Evolutionary conservation across 1,139 yeast genomes (phyloP).

Genomic region (Kurtzmaniella natalensis): DNA sequence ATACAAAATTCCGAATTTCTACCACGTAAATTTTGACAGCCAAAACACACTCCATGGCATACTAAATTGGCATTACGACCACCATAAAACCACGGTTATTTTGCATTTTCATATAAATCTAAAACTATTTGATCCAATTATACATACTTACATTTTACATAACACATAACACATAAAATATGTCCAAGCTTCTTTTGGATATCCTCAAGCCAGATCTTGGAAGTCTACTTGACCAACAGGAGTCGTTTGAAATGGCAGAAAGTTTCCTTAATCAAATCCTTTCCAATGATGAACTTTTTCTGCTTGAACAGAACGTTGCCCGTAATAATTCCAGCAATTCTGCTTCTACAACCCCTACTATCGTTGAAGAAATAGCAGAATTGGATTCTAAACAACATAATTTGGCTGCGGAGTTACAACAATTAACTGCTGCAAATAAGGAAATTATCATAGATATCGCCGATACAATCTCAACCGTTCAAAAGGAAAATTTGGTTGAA

Average conservation of each 20-base stretch:
- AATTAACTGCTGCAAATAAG: conserved; percentile 33
- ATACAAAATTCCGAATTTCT: too few species aligned
- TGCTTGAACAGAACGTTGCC: conserved; percentile 39
- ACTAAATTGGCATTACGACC: too few species aligned
- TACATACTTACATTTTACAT: background rate
- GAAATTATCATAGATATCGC: conserved; percentile 39
- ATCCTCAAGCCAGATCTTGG: conserved; percentile 19
- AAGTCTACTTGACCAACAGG: conserved; percentile 12
- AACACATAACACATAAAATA: background rate
- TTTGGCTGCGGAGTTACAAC: conserved; percentile 27
- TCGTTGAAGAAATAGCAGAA: conserved; percentile 42
- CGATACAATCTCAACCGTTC: conserved; percentile 24
- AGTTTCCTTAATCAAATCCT: conserved; percentile 24
- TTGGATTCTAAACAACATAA: conserved; percentile 32
- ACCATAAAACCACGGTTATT: too few species aligned
- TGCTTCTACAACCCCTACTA: conserved; percentile 25
- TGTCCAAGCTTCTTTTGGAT: conserved; percentile 15
- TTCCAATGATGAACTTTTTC: conserved; percentile 37
- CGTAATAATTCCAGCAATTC: conserved; percentile 10
- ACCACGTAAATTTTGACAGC: too few species aligned
- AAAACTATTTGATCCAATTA: background rate
- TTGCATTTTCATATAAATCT: too few species aligned
- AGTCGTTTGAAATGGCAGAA: conserved; percentile 13
- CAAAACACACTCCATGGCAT: too few species aligned
- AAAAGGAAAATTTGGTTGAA: conserved; percentile 18